phyloP scores from a whole-genome alignment of 768 basidiomycete species.

The Cystofilobasidium bisporidii region DNA sequence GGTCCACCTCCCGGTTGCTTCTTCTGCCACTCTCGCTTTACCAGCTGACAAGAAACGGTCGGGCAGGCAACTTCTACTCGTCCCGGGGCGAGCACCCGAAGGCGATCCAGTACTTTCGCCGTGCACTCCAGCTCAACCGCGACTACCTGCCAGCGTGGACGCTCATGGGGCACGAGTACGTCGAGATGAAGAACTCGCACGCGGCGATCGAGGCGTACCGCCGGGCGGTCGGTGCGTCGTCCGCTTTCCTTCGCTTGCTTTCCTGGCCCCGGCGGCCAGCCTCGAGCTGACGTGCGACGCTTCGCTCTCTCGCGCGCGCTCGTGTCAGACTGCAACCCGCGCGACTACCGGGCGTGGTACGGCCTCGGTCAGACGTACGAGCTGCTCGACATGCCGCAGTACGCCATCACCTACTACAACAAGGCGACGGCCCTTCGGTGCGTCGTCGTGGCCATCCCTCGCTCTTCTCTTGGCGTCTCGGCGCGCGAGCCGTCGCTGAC shows the following conservation, averaged over 20 bases:
- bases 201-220: constrained; percentile 97
- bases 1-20: constrained; percentile 33
- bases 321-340: constrained; percentile 73
- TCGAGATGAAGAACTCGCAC: constrained; percentile 98
- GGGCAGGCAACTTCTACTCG: constrained; percentile 93
- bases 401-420: constrained; percentile 92
- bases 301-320: neutral
- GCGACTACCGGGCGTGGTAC: constrained; percentile 97
- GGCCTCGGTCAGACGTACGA: constrained; percentile 98
- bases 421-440: constrained; percentile 85
- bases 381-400: constrained; percentile 89
- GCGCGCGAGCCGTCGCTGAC: neutral
- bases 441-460: constrained; percentile 31
- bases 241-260: neutral
- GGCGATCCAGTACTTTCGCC: constrained; percentile 86
- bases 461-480: constrained; percentile 18
- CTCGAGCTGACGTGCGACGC: too few species aligned
- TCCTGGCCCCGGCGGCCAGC: too few species aligned
- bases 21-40: neutral
- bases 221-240: constrained; percentile 74
- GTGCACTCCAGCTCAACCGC: constrained; percentile 88
- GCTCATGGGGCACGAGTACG: constrained; percentile 95
- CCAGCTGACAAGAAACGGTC: neutral
- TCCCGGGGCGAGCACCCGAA: constrained; percentile 87
- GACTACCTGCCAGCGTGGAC: constrained; percentile 97